phyloP scores from a whole-genome alignment of 2,329 filamentous ascomycete species.

The Apiospora sp. region DNA sequence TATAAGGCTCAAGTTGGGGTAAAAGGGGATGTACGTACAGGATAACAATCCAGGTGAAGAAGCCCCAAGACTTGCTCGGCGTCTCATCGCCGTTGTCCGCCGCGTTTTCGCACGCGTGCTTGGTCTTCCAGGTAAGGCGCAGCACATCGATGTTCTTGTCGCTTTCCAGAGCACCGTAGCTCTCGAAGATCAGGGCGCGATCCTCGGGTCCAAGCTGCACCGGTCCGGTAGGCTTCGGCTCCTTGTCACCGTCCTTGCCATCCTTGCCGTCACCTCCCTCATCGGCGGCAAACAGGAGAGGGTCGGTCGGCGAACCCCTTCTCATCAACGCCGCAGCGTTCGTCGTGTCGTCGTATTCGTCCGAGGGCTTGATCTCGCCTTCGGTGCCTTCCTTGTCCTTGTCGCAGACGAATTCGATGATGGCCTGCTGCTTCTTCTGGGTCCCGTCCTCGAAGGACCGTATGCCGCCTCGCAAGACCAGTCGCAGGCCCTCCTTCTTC shows the following conservation, averaged over 20 bases:
- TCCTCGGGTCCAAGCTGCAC: conserved; percentile 59
- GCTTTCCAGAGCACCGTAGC: conserved; percentile 70
- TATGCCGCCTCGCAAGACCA: conserved; percentile 71
- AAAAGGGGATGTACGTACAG: conserved; percentile 68
- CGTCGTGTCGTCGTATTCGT: conserved; percentile 55
- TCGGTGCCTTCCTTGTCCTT: conserved; percentile 76
- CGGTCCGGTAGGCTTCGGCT: conserved; percentile 52
- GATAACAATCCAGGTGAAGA: conserved; percentile 97
- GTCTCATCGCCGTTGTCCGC: conserved; percentile 51
- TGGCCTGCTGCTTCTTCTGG: conserved; percentile 71
- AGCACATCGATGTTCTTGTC: conserved; percentile 68
- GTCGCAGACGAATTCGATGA: conserved; percentile 89
- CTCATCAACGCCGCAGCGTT: background rate
- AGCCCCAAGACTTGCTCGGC: conserved; percentile 77
- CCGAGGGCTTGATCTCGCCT: conserved; percentile 66
- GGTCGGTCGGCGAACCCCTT: background rate
- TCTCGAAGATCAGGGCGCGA: conserved; percentile 73
- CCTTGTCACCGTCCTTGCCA: conserved; percentile 44
- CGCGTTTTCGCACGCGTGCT: conserved; percentile 78
- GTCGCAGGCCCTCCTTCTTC: conserved; percentile 73
- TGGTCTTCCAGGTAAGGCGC: conserved; percentile 84
- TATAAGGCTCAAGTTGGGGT: background rate
- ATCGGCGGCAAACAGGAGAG: conserved; percentile 23
- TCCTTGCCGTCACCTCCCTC: conserved; percentile 41
- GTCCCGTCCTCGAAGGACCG: conserved; percentile 62